Evolutionary conservation across 495 filamentous ascomycete genomes (phyloP).

Genomic region (Hypoxylon lenormandii): DNA sequence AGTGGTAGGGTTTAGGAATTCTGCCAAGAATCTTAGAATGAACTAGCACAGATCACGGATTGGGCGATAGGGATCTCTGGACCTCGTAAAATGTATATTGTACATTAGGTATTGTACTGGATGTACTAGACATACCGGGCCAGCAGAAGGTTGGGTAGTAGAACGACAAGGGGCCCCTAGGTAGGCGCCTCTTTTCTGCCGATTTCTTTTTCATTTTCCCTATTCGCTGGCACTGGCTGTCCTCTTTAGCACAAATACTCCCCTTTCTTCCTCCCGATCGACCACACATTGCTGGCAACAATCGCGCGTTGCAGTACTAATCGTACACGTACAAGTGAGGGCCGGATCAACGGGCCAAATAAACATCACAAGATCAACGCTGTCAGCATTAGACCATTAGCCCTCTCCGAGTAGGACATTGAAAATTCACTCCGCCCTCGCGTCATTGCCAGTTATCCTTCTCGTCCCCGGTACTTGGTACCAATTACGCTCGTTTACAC

Average conservation of each 20-base stretch:
- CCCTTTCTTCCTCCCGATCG: slow-evolving; percentile 7
- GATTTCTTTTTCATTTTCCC: slow-evolving; percentile 4
- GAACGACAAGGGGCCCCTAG: background rate
- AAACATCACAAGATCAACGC: slow-evolving; percentile 34
- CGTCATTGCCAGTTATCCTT: slow-evolving; percentile 6
- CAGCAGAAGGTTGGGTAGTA: no score
- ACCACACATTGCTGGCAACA: slow-evolving; percentile 1
- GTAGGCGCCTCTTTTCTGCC: background rate
- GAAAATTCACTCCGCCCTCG: slow-evolving; percentile 17
- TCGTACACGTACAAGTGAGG: slow-evolving; percentile 25
- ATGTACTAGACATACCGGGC: background rate
- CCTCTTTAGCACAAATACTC: slow-evolving; percentile 1
- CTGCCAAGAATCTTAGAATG: slow-evolving; percentile 37
- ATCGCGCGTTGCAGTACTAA: slow-evolving; percentile 22
- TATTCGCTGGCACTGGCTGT: slow-evolving; percentile 1
- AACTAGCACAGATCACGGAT: slow-evolving; percentile 36
- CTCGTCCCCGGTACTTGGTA: slow-evolving; percentile 63
- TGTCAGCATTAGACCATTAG: slow-evolving; percentile 32
- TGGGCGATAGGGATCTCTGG: slow-evolving; percentile 19
- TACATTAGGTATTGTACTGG: slow-evolving; percentile 9
- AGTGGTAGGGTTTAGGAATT: slow-evolving; percentile 33
- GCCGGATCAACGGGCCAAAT: slow-evolving; percentile 18
- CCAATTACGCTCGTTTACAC: slow-evolving; percentile 70
- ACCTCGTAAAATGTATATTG: slow-evolving; percentile 29
- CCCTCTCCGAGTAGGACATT: slow-evolving; percentile 13